Evolutionary conservation across 495 filamentous ascomycete species (phyloP), one percentile per base, ranked within the genome.

Genomic region (Clohesyomyces aquaticus): DNA sequence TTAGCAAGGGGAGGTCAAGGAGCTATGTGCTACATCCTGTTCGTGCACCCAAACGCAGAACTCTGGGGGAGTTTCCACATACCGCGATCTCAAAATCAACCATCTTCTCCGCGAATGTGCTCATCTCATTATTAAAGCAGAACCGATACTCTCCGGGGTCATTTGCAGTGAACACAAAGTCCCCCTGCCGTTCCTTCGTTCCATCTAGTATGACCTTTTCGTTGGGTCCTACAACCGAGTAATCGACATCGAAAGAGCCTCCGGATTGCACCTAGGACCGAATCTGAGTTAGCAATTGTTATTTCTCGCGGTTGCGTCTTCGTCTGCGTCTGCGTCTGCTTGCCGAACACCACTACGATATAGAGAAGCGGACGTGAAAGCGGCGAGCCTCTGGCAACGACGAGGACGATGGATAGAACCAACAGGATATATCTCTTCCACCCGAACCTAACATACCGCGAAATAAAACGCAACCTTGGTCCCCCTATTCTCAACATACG

Each of bases 101-200:
- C 77, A 93, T 87, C 78, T 99, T 99, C 79, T 99, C 95, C 22
- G 93, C 87, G 71, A 94, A 96, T 1, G 93, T 98, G 69, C 90
- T 94, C 90, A 98, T 96, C 71, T 96, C 90, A 71, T 98, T 99
- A 78, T 94, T 88, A 80, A 99, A 98, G 83, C 95, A 99, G 77
- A 98, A 97, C 57, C 85, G 84, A 78, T 98, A 98, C 71, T 98
- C 94, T 49, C 95, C 95, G n/a, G 85, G 65, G 48, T 96, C 89
- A 68, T 89, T 89, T 3, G 94, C 95, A 1, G 95, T 97, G 75
- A 99, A 99, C 32, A 98, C 95, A 68, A 96, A 97, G 76, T 99
- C 95, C 48, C 94, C 94, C 78, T 98, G 94, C 58, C 94, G 82
- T 75, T 99, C 94, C 76, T 96, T 96, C 65, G 84, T 79, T 51